A percentile compares a stretch with the other conserved stretches of the same genome.
phyloP scores from a whole-genome alignment of 768 basidiomycete species.

The Gelatoporia subvermispora region DNA sequence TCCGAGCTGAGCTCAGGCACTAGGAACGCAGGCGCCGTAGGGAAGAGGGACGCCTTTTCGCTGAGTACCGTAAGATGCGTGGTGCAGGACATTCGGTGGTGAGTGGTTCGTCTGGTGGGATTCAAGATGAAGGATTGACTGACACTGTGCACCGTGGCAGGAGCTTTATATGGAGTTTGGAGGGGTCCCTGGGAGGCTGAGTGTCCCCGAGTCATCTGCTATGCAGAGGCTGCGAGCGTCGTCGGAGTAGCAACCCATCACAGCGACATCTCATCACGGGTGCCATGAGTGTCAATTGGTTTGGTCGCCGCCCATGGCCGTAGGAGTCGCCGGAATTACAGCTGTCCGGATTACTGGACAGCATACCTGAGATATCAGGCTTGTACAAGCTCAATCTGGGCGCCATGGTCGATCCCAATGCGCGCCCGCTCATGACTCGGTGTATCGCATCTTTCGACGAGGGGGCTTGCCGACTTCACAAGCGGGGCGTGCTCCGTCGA shows the following conservation, averaged over 20 bases:
- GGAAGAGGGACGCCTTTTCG: constrained; percentile 40
- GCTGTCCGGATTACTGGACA: too few relatives aligned
- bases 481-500: too few relatives aligned
- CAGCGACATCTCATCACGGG: not conserved
- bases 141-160: not conserved
- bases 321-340: too few relatives aligned
- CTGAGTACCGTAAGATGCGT: constrained; percentile 63
- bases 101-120: not conserved
- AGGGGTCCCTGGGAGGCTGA: not conserved
- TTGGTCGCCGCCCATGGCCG: constrained; percentile 1
- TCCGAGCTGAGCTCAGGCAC: constrained; percentile 42
- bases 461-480: too few relatives aligned
- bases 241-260: constrained; percentile 4
- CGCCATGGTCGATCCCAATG: too few relatives aligned
- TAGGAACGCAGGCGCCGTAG: constrained; percentile 51
- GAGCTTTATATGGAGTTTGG: constrained; percentile 4
- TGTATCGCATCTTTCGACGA: too few relatives aligned
- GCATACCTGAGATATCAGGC: too few relatives aligned
- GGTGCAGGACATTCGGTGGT: constrained; percentile 12
- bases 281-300: not conserved
- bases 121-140: constrained; percentile 2
- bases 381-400: too few relatives aligned
- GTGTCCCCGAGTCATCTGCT: not conserved
- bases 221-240: too few relatives aligned
- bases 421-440: too few relatives aligned